A percentile compares a stretch with the other conserved stretches of the same genome.
These are phyloP conservation scores for Neurospora sp. DNA, from an alignment of 495 filamentous ascomycete species.

Conservation along the genomic window DNA sequence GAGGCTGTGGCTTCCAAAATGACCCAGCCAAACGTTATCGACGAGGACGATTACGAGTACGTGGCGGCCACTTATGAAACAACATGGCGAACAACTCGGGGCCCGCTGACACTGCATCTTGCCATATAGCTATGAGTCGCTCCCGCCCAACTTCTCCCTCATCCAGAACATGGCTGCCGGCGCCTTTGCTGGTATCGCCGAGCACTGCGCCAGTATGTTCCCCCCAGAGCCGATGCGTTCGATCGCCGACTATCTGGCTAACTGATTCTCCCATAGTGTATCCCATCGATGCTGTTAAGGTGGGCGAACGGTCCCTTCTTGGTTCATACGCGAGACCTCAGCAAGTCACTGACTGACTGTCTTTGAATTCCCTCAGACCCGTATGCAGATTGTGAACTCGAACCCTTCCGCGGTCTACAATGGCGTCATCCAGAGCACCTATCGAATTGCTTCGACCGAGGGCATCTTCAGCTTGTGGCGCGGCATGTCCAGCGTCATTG, in stretches of 20 bases:
- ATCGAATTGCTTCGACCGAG: conserved; percentile 82
- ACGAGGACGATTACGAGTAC: conserved; percentile 50
- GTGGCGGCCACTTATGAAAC: conserved; percentile 10
- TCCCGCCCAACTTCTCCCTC: conserved; percentile 51
- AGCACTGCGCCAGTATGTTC: conserved; percentile 46
- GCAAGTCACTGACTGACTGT: conserved; percentile 13
- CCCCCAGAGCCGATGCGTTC: neutral
- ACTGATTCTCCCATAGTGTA: conserved; percentile 80
- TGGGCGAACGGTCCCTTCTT: conserved; percentile 31
- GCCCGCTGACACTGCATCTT: conserved; percentile 1
- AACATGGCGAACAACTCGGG: neutral
- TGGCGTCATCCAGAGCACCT: conserved; percentile 83
- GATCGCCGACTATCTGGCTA: conserved; percentile 7
- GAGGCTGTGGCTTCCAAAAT: conserved; percentile 46
- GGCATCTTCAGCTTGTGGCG: conserved; percentile 89
- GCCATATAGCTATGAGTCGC: conserved; percentile 42
- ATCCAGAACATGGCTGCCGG: conserved; percentile 80
- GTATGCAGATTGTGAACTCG: conserved; percentile 93
- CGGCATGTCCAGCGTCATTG: conserved; percentile 89
- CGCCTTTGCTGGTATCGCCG: conserved; percentile 90
- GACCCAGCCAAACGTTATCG: conserved; percentile 44
- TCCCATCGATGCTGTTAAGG: conserved; percentile 95
- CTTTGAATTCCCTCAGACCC: conserved; percentile 51
- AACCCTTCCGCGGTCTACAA: conserved; percentile 77
- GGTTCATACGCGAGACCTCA: neutral